Evolutionary conservation across 208 protist genomes (phyloP).

Genomic region (Crithidia mellificae): DNA sequence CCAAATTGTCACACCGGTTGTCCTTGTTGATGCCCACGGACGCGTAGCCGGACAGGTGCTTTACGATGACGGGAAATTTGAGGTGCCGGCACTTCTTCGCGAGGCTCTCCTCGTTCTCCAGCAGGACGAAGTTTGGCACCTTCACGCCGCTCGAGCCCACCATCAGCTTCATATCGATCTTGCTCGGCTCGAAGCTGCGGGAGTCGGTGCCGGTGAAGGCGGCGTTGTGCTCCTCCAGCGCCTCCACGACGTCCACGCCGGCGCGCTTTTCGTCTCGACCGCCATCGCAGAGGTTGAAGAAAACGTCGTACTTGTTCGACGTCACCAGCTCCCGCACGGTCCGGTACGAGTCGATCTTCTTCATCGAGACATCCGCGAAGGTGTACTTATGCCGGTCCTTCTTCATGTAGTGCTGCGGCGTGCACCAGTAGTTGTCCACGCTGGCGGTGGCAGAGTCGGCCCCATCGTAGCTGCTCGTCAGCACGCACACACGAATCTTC

Average conservation of each 20-base stretch:
- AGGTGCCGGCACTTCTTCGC: slow-evolving; percentile 86
- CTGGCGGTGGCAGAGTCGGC: slow-evolving; percentile 70
- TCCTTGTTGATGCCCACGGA: slow-evolving; percentile 88
- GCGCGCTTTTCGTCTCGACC: slow-evolving; percentile 82
- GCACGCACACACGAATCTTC: slow-evolving; percentile 72
- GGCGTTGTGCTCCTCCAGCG: slow-evolving; percentile 86
- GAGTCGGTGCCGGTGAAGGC: slow-evolving; percentile 89
- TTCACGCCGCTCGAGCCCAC: slow-evolving; percentile 75
- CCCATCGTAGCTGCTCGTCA: slow-evolving; percentile 86
- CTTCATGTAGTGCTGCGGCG: slow-evolving; percentile 76
- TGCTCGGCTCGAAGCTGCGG: slow-evolving; percentile 84
- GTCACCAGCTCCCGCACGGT: slow-evolving; percentile 75
- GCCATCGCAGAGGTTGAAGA: slow-evolving; percentile 91
- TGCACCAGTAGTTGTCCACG: slow-evolving; percentile 84
- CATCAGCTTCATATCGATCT: slow-evolving; percentile 90
- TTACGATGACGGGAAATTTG: slow-evolving; percentile 89
- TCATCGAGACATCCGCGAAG: slow-evolving; percentile 67
- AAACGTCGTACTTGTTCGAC: slow-evolving; percentile 84
- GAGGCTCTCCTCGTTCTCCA: slow-evolving; percentile 61
- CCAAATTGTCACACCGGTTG: slow-evolving; percentile 76
- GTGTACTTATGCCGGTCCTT: slow-evolving; percentile 71
- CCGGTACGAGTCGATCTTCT: slow-evolving; percentile 77
- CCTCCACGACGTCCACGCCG: slow-evolving; percentile 80
- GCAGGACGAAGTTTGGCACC: slow-evolving; percentile 84
- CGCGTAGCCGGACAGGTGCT: slow-evolving; percentile 86